A percentile compares a stretch with the other conserved stretches of the same genome.
Conservation (phyloP, 73 alveolate genomes). For the Durusdinium trenchii region DNA sequence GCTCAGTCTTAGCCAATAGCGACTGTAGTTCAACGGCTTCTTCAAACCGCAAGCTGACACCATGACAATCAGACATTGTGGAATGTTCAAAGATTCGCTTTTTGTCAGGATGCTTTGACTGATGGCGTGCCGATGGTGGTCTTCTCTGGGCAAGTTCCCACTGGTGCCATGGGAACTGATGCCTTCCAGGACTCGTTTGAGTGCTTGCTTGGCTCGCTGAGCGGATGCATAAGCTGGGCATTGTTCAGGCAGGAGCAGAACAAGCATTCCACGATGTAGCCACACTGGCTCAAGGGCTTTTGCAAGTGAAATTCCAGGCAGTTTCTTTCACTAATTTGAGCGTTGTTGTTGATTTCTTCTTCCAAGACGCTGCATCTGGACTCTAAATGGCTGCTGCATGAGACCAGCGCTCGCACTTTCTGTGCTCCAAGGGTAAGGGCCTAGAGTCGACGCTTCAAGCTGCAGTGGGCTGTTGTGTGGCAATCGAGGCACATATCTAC, state of each 20-base stretch:
- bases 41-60: too few relatives aligned
- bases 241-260: not conserved
- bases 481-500: not conserved
- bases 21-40: too few relatives aligned
- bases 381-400: conserved; percentile 34
- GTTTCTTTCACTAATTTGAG: too few relatives aligned
- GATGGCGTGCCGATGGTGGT: conserved; percentile 95
- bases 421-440: conserved; percentile 33
- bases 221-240: not conserved
- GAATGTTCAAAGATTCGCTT: not conserved
- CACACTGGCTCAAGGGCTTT: too few relatives aligned
- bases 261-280: too few relatives aligned
- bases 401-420: conserved; percentile 22
- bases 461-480: not conserved
- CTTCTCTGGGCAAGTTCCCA: conserved; percentile 94
- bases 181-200: conserved; percentile 76
- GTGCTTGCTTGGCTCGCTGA: not conserved
- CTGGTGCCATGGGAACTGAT: conserved; percentile 96
- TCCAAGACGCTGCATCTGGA: not conserved
- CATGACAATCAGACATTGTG: not conserved
- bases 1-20: too few relatives aligned
- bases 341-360: not conserved
- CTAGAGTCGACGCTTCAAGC: too few relatives aligned
- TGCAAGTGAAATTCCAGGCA: too few relatives aligned
- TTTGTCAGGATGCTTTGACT: conserved; percentile 75